A percentile compares a stretch with the other conserved stretches of the same genome.
Evolutionary conservation across 129 eudicot genomes (phyloP).

Genomic region (Pseudognaphalium luteoalbum): DNA sequence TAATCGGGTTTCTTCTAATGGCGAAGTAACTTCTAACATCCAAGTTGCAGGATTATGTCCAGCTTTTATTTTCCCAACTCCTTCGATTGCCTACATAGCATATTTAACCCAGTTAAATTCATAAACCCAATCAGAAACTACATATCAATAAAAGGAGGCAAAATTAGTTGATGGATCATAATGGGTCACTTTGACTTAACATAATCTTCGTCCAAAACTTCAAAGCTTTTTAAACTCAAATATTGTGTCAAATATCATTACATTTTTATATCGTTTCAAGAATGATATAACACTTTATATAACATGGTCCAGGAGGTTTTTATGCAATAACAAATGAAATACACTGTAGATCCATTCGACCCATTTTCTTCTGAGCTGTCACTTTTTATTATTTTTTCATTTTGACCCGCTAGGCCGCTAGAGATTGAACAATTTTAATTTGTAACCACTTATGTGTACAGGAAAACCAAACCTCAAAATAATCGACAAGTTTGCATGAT

Average conservation of each 20-base stretch:
- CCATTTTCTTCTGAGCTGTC: background rate
- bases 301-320: slow-evolving; percentile 1
- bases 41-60: slow-evolving; percentile 97
- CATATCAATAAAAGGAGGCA: slow-evolving; percentile 1
- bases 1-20: slow-evolving; percentile 73
- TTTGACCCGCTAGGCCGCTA: background rate
- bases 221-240: too few species aligned
- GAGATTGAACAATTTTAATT: background rate
- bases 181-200: background rate
- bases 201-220: background rate
- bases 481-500: slow-evolving; percentile 78
- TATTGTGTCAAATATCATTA: background rate
- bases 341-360: background rate
- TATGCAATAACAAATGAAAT: background rate
- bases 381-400: background rate
- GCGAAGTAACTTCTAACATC: slow-evolving; percentile 96
- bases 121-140: background rate
- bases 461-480: slow-evolving; percentile 67
- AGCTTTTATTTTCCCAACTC: slow-evolving; percentile 70
- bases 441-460: background rate
- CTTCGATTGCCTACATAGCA: slow-evolving; percentile 68
- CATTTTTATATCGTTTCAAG: too few species aligned
- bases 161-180: background rate
- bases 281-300: too few species aligned
- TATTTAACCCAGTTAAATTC: slow-evolving; percentile 12